phyloP scores from a whole-genome alignment of 1,284 basidiomycete genomes.

The Sporisorium scitamineum region DNA sequence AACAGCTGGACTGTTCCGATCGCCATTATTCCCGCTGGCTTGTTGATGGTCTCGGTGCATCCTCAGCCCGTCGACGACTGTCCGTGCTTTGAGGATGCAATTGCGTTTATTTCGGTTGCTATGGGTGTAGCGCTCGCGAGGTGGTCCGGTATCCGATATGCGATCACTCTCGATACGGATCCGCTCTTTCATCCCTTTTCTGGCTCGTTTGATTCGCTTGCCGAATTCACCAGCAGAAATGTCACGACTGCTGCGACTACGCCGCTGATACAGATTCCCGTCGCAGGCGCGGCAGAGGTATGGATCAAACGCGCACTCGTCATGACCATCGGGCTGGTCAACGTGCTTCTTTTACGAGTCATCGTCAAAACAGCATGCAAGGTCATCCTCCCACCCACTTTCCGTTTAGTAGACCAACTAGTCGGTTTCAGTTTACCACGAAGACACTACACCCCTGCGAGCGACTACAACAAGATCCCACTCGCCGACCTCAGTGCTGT shows the following conservation, averaged over 20 bases:
- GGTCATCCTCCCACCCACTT: constrained; percentile 54
- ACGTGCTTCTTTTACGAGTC: constrained; percentile 86
- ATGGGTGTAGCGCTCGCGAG: constrained; percentile 80
- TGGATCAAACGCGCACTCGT: constrained; percentile 67
- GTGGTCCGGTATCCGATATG: constrained; percentile 72
- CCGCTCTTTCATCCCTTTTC: constrained; percentile 32
- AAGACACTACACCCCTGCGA: constrained; percentile 57
- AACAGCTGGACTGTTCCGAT: constrained; percentile 75
- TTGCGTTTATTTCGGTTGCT: constrained; percentile 87
- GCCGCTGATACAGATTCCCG: constrained; percentile 33
- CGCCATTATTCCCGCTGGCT: constrained; percentile 76
- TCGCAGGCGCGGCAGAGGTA: constrained; percentile 17
- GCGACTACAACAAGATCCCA: constrained; percentile 54
- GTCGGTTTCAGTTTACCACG: constrained; percentile 60
- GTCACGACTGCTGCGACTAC: neutral
- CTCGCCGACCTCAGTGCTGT: constrained; percentile 44
- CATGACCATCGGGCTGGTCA: constrained; percentile 73
- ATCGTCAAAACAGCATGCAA: constrained; percentile 69
- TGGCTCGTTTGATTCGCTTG: constrained; percentile 3
- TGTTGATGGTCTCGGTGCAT: constrained; percentile 83
- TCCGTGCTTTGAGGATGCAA: constrained; percentile 97
- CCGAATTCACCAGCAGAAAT: neutral
- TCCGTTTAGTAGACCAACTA: constrained; percentile 49
- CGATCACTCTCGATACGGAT: constrained; percentile 27
- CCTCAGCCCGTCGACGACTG: constrained; percentile 90